Base-by-base conservation (phyloP, 1,284 basidiomycete species). In the Austroboletus rostrupii region DNA sequence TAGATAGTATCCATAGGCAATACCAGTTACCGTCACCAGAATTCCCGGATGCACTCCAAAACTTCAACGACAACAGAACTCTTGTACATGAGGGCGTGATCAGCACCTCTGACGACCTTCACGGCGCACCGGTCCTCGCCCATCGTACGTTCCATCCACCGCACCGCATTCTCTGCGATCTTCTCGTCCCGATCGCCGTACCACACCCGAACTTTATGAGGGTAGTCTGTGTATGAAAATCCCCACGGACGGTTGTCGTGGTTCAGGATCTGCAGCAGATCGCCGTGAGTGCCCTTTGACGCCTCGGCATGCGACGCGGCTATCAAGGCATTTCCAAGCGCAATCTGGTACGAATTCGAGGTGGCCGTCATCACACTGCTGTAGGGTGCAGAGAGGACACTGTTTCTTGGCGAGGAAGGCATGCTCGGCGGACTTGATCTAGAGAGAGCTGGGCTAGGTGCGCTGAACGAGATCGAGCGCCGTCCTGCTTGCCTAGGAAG, bases 291-390 rank as follows among this genome's bases (percentile, higher is more conserved):
- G 38, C 96, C 96, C 54, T 85, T 87, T 17, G 92, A 81, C 12
- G 91, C 93, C 67, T 98, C 96, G 3, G 94, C 89, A 65, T 97
- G 95, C 5, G 92, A 96, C 0, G 96, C 96, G 39, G 91, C 90
- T 45, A 96, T 84, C 31, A 99, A 77, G 1, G 92, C 93, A 53
- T 90, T 90, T 29, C 84, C 87, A 14, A 90, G 74, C 7, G 81
- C 75, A n/a, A 79, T 81, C 59, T 90, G 85, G 62, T 84, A 84
- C 45, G 74, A 67, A 57, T 61, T 72, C 41, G 49, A 71, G 61
- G 53, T 69, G 61, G 53, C 65, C 62, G 31, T 72, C 60, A 42
- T 70, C 61, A 61, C 66, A 66, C 52, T 61, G 28, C 46, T 67
- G 62, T 52, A 53, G 7, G 68, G 53, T 5, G 73, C 70, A 36